phyloP scores from a whole-genome alignment of 2,329 filamentous ascomycete species.

The Colletotrichum spinosum region DNA sequence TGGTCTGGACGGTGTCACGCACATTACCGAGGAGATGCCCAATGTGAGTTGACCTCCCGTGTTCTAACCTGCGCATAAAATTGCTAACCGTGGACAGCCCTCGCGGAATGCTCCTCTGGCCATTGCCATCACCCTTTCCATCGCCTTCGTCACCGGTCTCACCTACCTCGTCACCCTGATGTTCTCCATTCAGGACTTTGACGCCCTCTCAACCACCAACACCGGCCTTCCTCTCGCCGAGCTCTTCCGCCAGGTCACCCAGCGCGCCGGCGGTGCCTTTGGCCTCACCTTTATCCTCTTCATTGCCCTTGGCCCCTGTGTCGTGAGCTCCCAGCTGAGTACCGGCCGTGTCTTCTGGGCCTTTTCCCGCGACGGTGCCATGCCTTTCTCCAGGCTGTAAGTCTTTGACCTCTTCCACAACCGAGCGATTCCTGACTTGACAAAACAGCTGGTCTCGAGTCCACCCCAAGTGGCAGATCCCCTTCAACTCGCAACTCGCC shows the following conservation, averaged over 20 bases:
- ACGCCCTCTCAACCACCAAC: constrained; percentile 53
- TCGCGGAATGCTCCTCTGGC: constrained; percentile 52
- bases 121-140: constrained; percentile 57
- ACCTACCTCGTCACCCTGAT: constrained; percentile 63
- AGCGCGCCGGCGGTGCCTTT: constrained; percentile 53
- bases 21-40: constrained; percentile 65
- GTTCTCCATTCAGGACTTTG: constrained; percentile 62
- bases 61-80: no score
- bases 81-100: constrained; percentile 38
- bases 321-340: constrained; percentile 49
- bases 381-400: constrained; percentile 49
- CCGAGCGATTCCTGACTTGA: constrained; percentile 21
- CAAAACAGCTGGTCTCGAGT: constrained; percentile 49
- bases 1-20: constrained; percentile 59
- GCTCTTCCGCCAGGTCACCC: constrained; percentile 57
- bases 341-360: constrained; percentile 53
- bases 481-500: constrained; percentile 51
- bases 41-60: constrained; percentile 49
- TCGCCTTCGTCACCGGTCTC: constrained; percentile 62
- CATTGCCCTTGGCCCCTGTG: constrained; percentile 55
- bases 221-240: constrained; percentile 58
- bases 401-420: constrained; percentile 37
- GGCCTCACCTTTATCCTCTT: constrained; percentile 55
- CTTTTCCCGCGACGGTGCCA: constrained; percentile 56
- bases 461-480: constrained; percentile 48